phyloP scores from a whole-genome alignment of 2,329 filamentous ascomycete genomes.

The Colletotrichum falcatum region DNA sequence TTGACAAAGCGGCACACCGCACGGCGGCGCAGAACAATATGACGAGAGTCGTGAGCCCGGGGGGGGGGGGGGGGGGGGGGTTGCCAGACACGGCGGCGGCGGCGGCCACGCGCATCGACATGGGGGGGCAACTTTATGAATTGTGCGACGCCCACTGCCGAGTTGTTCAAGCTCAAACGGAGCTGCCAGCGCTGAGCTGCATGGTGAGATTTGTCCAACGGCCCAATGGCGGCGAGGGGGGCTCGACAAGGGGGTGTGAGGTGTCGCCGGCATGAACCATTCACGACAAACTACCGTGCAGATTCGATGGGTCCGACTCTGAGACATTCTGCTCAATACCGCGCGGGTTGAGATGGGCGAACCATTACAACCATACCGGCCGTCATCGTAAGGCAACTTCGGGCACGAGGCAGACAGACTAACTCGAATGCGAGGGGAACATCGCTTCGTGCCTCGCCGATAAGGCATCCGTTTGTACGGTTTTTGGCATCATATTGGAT shows the following conservation, averaged over 20 bases:
- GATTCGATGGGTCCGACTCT: background rate
- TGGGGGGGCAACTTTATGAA: constrained; percentile 20
- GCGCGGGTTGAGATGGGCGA: constrained; percentile 3
- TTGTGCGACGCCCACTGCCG: constrained; percentile 1
- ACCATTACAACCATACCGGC: constrained; percentile 1
- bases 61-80: background rate
- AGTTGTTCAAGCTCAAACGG: background rate
- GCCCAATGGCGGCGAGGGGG: constrained; percentile 1
- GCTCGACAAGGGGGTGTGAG: background rate
- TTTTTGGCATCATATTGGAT: background rate
- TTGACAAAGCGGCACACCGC: background rate
- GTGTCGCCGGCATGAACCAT: background rate
- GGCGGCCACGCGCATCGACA: constrained; percentile 5
- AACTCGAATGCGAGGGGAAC: background rate
- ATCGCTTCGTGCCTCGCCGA: background rate
- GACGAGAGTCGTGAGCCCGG: background rate
- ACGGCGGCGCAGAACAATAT: background rate
- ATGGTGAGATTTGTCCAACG: constrained; percentile 2
- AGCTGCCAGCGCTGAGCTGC: constrained; percentile 14
- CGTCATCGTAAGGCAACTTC: background rate
- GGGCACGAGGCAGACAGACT: background rate
- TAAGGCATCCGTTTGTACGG: background rate
- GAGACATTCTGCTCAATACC: background rate
- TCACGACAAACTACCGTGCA: constrained; percentile 27
- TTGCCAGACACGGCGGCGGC: background rate